These are phyloP conservation scores for Sporothrix mexicana DNA, from an alignment of 2,329 filamentous ascomycete species.

Conservation along the genomic window DNA sequence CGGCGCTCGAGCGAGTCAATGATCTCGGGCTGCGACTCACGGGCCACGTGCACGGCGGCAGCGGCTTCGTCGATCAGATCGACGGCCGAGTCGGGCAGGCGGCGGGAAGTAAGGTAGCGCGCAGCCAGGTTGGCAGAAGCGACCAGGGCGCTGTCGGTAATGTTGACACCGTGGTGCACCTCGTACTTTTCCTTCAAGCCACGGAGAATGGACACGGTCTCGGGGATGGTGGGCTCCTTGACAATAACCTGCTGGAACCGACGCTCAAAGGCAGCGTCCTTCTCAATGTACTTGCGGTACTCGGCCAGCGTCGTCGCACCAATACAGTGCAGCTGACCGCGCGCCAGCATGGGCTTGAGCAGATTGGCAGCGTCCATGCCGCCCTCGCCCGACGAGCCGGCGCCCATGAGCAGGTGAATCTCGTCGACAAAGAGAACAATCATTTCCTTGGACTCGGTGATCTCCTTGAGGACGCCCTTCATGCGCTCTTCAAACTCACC, in stretches of 20 bases:
- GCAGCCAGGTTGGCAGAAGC: constrained; percentile 89
- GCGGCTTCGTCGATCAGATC: constrained; percentile 96
- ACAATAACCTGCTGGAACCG: constrained; percentile 98
- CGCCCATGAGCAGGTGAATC: constrained; percentile 98
- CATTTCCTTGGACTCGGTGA: constrained; percentile 91
- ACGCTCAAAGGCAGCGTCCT: constrained; percentile 96
- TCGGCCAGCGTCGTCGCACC: constrained; percentile 94
- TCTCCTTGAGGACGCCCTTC: constrained; percentile 98
- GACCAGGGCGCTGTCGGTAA: constrained; percentile 91
- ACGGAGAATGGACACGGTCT: constrained; percentile 97
- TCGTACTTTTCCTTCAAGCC: constrained; percentile 98
- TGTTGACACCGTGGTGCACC: constrained; percentile 96
- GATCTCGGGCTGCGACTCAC: constrained; percentile 94
- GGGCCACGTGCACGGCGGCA: constrained; percentile 91
- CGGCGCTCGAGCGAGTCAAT: constrained; percentile 93
- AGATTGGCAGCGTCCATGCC: constrained; percentile 99
- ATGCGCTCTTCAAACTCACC: constrained; percentile 99
- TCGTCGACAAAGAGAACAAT: constrained; percentile 99
- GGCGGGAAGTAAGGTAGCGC: constrained; percentile 87
- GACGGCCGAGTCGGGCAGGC: constrained; percentile 94
- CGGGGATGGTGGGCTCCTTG: constrained; percentile 85
- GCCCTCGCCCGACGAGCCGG: constrained; percentile 90
- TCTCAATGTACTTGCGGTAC: constrained; percentile 99
- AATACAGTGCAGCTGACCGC: constrained; percentile 96
- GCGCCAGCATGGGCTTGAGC: constrained; percentile 96